These are phyloP conservation scores for Mycena epipterygia DNA, from an alignment of 768 basidiomycete genomes.

Conservation along the genomic window DNA sequence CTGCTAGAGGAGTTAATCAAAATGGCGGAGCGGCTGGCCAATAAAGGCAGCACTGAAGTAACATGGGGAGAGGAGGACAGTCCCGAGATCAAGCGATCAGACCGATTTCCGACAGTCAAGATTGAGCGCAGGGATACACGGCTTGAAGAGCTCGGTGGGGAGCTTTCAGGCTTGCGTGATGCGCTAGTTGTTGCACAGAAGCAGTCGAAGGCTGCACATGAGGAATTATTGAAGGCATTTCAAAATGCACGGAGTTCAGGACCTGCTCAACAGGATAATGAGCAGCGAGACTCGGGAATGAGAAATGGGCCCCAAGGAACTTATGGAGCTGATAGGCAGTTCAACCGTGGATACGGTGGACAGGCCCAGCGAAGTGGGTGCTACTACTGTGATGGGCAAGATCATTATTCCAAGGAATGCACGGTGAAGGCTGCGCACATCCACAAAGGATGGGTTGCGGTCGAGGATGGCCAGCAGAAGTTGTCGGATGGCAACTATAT, in stretches of 20 bases:
- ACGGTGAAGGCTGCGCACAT: conserved; percentile 1
- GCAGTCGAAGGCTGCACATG: too few species aligned
- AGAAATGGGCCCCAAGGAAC: too few species aligned
- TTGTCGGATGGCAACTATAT: conserved; percentile 13
- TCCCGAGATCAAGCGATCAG: too few species aligned
- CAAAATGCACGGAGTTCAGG: neutral
- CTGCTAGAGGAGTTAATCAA: conserved; percentile 18
- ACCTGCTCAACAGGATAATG: conserved; percentile 5
- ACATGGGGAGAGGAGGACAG: neutral
- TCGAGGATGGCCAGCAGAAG: conserved; percentile 8
- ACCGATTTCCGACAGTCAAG: conserved; percentile 20
- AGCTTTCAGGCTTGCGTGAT: conserved; percentile 13
- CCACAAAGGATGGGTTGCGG: too few species aligned
- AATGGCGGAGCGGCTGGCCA: conserved; percentile 24
- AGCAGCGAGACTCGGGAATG: neutral
- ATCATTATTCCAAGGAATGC: conserved; percentile 15
- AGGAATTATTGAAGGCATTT: too few species aligned
- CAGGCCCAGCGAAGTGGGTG: neutral
- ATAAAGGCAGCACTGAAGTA: neutral
- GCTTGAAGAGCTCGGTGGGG: conserved; percentile 12
- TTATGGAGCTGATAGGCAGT: conserved; percentile 4
- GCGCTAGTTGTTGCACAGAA: conserved; percentile 13
- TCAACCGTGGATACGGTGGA: neutral
- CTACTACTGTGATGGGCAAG: conserved; percentile 18
- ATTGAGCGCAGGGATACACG: conserved; percentile 14